Base-by-base conservation (phyloP, 805 yeast genomes). In the Cyberlindnera euphorbiiphila region DNA sequence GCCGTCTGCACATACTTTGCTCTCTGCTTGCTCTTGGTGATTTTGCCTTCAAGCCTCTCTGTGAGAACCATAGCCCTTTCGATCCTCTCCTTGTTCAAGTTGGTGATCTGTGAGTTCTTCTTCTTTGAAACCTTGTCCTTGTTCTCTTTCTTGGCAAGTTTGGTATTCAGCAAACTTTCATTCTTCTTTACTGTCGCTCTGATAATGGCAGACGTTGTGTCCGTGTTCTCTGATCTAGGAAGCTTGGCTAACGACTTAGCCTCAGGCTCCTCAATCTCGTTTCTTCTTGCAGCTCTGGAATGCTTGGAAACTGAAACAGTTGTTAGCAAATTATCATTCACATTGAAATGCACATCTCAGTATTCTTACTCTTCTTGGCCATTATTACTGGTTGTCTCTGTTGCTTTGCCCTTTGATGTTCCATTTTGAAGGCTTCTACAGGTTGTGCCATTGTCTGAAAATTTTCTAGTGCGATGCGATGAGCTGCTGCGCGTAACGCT, bases 241-340 rank as follows among this genome's bases (percentile, higher is more conserved):
- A 81, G 58, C 10, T 63, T 57, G 17, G 67, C 64, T 23, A 83
- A 62, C 7, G 70, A 67, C 45, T 68, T 72, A 9, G 72, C 71
- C 50, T 71, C 74, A 1, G 71, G 65, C 14, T 63, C 69, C 4
- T 54, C 62, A 11, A 64, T 59, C 42, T 69, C 74, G 6, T 81
- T 82, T 56, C 87, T 69, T 62, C 89, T 76, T 2, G 93, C 89
- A 3, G 88, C 87, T 64, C 93, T 72, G 29, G 88, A 79, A 43
- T 72, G 78, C 47, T 80, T 81, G 14, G 86, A 79, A 19, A 78
- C 72, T 65, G 29, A 3, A 9, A 8, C 22, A 10, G 14, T 6
- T 4, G 29, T 24, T 24, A 21, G 36, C 17, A 10, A 17, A 11
- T 21, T 21, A 8, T 11, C 11, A 11, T 21, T 21, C 10, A 9